Percentiles rank a stretch among this genome's conserved stretches.
Evolutionary conservation across 2,329 filamentous ascomycete species (phyloP).

Genomic region (Exserohilum turcica): DNA sequence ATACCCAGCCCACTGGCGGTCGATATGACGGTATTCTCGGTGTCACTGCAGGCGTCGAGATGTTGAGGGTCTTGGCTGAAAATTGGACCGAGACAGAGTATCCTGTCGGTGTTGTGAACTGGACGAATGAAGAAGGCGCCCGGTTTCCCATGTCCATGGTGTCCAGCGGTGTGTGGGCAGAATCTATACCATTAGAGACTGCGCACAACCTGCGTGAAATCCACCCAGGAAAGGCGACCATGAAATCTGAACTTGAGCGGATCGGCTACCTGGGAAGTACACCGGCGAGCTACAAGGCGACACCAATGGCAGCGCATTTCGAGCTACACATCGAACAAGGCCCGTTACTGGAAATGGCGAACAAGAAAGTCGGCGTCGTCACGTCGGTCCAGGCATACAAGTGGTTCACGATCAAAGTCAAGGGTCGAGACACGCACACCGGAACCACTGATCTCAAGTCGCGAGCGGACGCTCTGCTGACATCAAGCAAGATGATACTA

Average conservation of each 20-base stretch:
- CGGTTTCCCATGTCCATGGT: slow-evolving; percentile 78
- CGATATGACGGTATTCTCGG: slow-evolving; percentile 80
- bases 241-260: slow-evolving; percentile 70
- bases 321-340: slow-evolving; percentile 88
- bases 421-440: slow-evolving; percentile 72
- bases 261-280: slow-evolving; percentile 71
- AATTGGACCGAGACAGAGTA: slow-evolving; percentile 70
- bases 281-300: slow-evolving; percentile 62
- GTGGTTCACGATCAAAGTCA: slow-evolving; percentile 72
- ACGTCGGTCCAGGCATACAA: slow-evolving; percentile 75
- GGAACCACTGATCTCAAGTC: slow-evolving; percentile 73
- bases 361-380: slow-evolving; percentile 71
- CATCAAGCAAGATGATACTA: slow-evolving; percentile 70
- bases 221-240: slow-evolving; percentile 63
- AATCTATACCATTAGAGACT: slow-evolving; percentile 64
- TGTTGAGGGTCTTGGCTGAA: slow-evolving; percentile 70
- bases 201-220: slow-evolving; percentile 68
- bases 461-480: slow-evolving; percentile 70
- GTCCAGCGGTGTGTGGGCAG: slow-evolving; percentile 77
- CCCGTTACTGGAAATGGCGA: slow-evolving; percentile 69
- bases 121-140: slow-evolving; percentile 84
- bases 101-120: slow-evolving; percentile 76
- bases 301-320: slow-evolving; percentile 76
- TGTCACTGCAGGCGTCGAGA: slow-evolving; percentile 73
- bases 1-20: slow-evolving; percentile 64